These are phyloP conservation scores for Fomitopsis pinicola DNA, from an alignment of 1,284 basidiomycete genomes.

Conservation along the genomic window DNA sequence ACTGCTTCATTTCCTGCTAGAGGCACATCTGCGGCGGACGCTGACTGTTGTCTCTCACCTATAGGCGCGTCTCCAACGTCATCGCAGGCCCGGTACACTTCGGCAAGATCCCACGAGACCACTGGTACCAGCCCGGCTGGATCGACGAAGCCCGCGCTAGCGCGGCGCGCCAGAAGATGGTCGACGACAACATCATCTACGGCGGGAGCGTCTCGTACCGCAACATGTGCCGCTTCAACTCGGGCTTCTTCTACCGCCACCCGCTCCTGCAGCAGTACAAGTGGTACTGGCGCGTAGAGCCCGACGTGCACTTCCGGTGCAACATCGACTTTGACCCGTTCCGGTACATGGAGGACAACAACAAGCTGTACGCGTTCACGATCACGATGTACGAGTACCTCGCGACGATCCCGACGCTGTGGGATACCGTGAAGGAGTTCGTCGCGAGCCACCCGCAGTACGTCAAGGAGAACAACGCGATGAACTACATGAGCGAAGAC, in stretches of 20 bases:
- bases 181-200: constrained; percentile 57
- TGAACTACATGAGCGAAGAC: constrained; percentile 67
- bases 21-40: not conserved
- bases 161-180: constrained; percentile 54
- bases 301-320: constrained; percentile 72
- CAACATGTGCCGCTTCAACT: constrained; percentile 62
- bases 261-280: constrained; percentile 32
- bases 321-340: constrained; percentile 75
- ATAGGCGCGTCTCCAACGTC: constrained; percentile 39
- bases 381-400: constrained; percentile 75
- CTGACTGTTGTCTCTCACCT: not conserved
- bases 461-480: constrained; percentile 60
- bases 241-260: constrained; percentile 82
- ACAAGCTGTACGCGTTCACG: constrained; percentile 61
- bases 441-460: constrained; percentile 56
- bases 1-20: no score
- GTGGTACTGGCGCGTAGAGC: constrained; percentile 37
- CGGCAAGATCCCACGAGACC: constrained; percentile 42
- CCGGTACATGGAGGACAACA: constrained; percentile 68
- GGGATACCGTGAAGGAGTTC: constrained; percentile 69
- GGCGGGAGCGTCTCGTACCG: constrained; percentile 40
- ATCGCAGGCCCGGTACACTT: constrained; percentile 37
- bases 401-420: constrained; percentile 72
- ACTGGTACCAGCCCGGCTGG: constrained; percentile 58
- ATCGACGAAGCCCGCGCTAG: constrained; percentile 66